Evolutionary conservation across 106 monocot species (phyloP), one percentile per base, ranked within the genome.

Genomic region (Hemerocallis citrina): DNA sequence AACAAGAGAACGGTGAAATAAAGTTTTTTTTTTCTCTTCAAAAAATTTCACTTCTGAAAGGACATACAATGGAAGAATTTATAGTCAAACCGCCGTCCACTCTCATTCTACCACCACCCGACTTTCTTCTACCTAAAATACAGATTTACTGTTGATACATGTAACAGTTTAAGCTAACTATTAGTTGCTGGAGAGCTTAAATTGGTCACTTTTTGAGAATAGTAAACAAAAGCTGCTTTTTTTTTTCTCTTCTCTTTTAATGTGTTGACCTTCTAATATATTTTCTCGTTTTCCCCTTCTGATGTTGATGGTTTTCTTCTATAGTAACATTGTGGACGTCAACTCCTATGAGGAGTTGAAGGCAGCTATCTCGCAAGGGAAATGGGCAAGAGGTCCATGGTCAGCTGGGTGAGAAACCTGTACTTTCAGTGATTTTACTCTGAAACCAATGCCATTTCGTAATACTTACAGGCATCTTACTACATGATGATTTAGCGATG

Each of bases 351-450:
- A 81, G 46, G 95, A 96, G 66, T 66, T 96, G 45, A 96, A 96
- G 75, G 74, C 58, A 15, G 84, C 60, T 11, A 79, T 96, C 59
- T 75, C 86, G 31, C 62, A 81, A 67, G 95, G 95, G 11, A 96
- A 90, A 58, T 96, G 95, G 89, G 95, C 89, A 32, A 83, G 90
- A 56, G 90, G 95, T 64, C 86, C 95, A 17, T 96, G 95, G 95
- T 86, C 90, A 55, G 89, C 95, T 2, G 77, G 95, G 95, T 96
- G 66, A 61, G 49, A 23, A 65, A 29, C 20, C 0, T 47, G 17
- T 47, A 58, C 9, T 35, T 58, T 34, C 31, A 55, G 8, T 7
- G 6, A 32, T 38, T 37, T 59, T 37, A 4, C 17, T 47, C 11
- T 16, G 15, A 37, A 22, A 13, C 28, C 38, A 7, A 59, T 59